Percentiles rank a stretch among this genome's conserved stretches.
Conservation (phyloP, 176 grass and related monocot genomes). For the Puccinellia tenuiflora region DNA sequence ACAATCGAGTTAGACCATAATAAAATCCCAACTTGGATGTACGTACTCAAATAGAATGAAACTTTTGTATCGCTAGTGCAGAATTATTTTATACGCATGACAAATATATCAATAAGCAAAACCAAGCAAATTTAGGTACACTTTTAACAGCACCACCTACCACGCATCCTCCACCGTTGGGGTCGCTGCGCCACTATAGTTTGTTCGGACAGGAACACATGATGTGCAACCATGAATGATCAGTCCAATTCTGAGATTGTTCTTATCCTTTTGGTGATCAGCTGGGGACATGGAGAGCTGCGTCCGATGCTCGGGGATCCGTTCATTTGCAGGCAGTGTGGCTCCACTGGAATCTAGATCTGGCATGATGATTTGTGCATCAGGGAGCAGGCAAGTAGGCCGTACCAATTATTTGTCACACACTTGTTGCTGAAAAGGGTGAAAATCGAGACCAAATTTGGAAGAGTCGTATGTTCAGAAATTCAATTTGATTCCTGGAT, state of each 20-base stretch:
- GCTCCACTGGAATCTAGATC: slow-evolving; percentile 13
- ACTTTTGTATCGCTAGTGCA: too few species aligned
- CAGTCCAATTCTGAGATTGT: neutral
- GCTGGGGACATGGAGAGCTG: neutral
- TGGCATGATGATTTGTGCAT: neutral
- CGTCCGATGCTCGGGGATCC: neutral
- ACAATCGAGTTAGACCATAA: too few species aligned
- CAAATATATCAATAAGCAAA: neutral
- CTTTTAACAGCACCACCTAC: neutral
- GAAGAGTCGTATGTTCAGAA: too few species aligned
- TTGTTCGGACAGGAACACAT: neutral
- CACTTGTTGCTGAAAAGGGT: neutral
- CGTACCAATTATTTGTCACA: too few species aligned
- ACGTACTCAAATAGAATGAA: too few species aligned
- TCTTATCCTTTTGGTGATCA: neutral
- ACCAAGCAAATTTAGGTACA: neutral
- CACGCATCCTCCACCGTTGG: neutral
- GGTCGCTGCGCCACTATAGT: slow-evolving; percentile 1
- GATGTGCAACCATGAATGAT: neutral
- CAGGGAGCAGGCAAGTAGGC: neutral
- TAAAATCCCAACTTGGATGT: too few species aligned
- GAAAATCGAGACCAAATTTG: neutral
- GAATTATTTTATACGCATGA: neutral
- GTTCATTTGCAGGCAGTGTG: neutral
- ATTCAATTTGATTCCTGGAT: too few species aligned